phyloP scores from a whole-genome alignment of 2,329 filamentous ascomycete genomes.

The Botryotinia calthae region DNA sequence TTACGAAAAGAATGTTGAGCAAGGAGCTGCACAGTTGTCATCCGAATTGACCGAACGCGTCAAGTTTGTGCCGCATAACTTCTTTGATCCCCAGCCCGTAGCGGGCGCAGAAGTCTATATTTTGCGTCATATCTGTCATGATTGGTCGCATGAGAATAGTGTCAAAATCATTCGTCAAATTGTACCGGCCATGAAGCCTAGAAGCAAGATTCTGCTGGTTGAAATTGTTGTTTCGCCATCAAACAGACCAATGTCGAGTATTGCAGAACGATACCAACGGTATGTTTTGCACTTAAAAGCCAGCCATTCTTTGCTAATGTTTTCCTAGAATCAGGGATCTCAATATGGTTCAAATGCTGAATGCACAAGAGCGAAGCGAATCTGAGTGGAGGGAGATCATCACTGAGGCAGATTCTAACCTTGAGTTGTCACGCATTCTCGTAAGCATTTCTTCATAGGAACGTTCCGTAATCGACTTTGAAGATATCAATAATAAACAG shows the following conservation, averaged over 20 bases:
- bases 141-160: slow-evolving; percentile 33
- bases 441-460: not conserved
- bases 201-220: slow-evolving; percentile 18
- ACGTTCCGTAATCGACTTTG: not conserved
- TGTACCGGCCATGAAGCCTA: slow-evolving; percentile 30
- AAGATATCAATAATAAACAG: not conserved
- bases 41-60: slow-evolving; percentile 24
- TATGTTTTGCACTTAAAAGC: not conserved
- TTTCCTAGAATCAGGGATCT: slow-evolving; percentile 4
- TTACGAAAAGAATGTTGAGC: slow-evolving; percentile 2
- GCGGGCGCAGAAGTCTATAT: slow-evolving; percentile 38
- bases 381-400: slow-evolving; percentile 9
- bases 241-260: not conserved
- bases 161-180: slow-evolving; percentile 26
- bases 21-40: slow-evolving; percentile 41
- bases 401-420: not conserved
- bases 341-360: slow-evolving; percentile 18
- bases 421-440: slow-evolving; percentile 6
- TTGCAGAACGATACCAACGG: slow-evolving; percentile 5
- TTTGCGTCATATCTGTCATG: slow-evolving; percentile 36
- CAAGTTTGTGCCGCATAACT: slow-evolving; percentile 3
- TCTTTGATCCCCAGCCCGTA: slow-evolving; percentile 37
- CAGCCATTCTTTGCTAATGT: not conserved
- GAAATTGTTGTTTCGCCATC: slow-evolving; percentile 17
- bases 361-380: slow-evolving; percentile 14